Conservation (phyloP, 345 rosid genomes). For the Linum tenue region DNA sequence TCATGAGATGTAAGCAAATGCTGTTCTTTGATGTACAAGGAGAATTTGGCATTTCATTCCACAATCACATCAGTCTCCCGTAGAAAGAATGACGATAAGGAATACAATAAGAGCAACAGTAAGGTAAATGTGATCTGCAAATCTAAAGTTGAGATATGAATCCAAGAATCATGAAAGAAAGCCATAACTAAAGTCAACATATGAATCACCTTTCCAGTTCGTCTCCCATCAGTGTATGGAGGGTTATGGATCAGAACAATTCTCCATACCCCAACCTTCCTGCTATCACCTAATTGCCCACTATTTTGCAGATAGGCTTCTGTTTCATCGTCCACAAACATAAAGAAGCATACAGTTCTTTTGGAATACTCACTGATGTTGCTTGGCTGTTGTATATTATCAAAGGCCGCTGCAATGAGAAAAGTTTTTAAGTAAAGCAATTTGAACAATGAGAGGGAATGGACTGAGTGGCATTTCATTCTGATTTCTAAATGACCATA, state of each 20-base stretch:
- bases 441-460: slow-evolving; percentile 6
- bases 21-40: slow-evolving; percentile 1
- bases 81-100: not conserved
- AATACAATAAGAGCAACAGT: not conserved
- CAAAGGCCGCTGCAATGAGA: slow-evolving; percentile 70
- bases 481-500: slow-evolving; percentile 21
- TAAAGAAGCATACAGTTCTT: slow-evolving; percentile 73
- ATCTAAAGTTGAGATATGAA: not conserved
- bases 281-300: slow-evolving; percentile 39
- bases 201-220: slow-evolving; percentile 76
- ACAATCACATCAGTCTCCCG: not conserved
- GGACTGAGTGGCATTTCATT: slow-evolving; percentile 6
- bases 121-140: not conserved
- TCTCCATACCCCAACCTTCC: slow-evolving; percentile 85
- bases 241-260: slow-evolving; percentile 74
- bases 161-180: not conserved
- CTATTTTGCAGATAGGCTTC: slow-evolving; percentile 63
- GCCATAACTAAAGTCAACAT: not conserved
- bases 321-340: slow-evolving; percentile 96
- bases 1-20: not conserved
- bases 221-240: slow-evolving; percentile 83
- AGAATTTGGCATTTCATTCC: slow-evolving; percentile 1
- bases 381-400: slow-evolving; percentile 73
- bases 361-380: slow-evolving; percentile 70
- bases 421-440: slow-evolving; percentile 16